A percentile compares a stretch with the other conserved stretches of the same genome.
Conservation (phyloP, 305 asterid species). For the Fraxinus baroniana region DNA sequence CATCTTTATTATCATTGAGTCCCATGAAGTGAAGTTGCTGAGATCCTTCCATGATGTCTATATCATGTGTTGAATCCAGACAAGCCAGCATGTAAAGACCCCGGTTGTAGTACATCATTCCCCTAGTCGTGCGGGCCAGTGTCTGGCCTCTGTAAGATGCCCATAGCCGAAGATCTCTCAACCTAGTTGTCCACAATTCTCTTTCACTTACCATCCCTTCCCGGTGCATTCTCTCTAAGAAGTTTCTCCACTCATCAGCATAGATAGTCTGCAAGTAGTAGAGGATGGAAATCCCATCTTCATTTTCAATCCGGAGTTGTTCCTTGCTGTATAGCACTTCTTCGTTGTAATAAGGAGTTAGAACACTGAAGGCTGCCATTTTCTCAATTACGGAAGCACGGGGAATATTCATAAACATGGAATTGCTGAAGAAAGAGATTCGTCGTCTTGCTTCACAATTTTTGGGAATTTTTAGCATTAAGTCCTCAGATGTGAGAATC, state of each 20-base stretch:
- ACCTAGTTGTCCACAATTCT: conserved; percentile 74
- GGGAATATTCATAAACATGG: conserved; percentile 97
- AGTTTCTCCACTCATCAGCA: conserved; percentile 94
- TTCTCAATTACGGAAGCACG: conserved; percentile 97
- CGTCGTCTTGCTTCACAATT: conserved; percentile 98
- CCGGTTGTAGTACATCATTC: conserved; percentile 67
- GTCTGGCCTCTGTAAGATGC: conserved; percentile 70
- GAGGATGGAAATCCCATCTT: conserved; percentile 93
- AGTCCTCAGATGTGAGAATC: conserved; percentile 83
- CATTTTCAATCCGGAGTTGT: conserved; percentile 89
- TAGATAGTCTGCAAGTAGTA: conserved; percentile 92
- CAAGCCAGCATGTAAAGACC: conserved; percentile 66
- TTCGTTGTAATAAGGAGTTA: conserved; percentile 95
- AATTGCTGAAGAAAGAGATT: conserved; percentile 93
- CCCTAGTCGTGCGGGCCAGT: conserved; percentile 61
- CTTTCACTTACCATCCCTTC: conserved; percentile 78
- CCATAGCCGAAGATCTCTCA: conserved; percentile 84
- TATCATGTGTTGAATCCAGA: conserved; percentile 60
- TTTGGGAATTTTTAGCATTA: conserved; percentile 80
- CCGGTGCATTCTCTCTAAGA: conserved; percentile 82
- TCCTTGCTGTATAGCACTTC: conserved; percentile 88
- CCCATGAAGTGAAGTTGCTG: conserved; percentile 52
- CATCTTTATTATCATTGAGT: conserved; percentile 34
- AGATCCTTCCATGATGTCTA: conserved; percentile 58
- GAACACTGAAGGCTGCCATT: conserved; percentile 95